Evolutionary conservation across 2,329 filamentous ascomycete species (phyloP), one percentile per base, ranked within the genome.

Genomic region (Aurifilum marmelostoma): DNA sequence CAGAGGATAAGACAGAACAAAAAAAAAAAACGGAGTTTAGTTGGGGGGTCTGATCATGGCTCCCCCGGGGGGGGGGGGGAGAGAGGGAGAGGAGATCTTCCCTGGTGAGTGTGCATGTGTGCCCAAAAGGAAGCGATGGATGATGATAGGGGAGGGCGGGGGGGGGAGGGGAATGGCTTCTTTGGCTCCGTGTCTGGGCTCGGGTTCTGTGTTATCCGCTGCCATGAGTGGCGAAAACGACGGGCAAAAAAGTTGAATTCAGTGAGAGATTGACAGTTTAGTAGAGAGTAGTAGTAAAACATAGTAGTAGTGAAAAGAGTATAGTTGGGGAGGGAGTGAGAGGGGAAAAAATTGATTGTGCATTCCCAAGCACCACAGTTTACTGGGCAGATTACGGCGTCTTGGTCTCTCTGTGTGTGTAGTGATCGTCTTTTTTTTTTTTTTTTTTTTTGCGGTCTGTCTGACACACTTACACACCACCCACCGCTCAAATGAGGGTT

Each of bases 311-410:
- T 47, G 37, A 39, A 12, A n/a, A 39, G 37, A 39, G 37, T 39
- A 4, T 39, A 39, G 37, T 12, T 39, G 34, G n/a, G n/a, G n/a
- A n/a, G n/a, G n/a, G n/a, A n/a, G n/a, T n/a, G n/a, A n/a, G n/a
- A n/a, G n/a, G n/a, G n/a, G n/a, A n/a, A n/a, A 6, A 47, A n/a
- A 47, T 18, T n/a, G n/a, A 47, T 47, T 1, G 16, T 21, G 43
- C 43, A 47, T 47, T 47, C 43, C 43, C 2, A 47, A 47, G 43
- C 43, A n/a, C 18, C 43, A n/a, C 43, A 47, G 43, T n/a, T 43
- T 59, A 67, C 47, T 67, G 66, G 66, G 59, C 34, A 59, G 60
- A 34, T 56, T 63, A 63, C 66, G 66, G 50, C 37, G 29, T 37
- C 29, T n/a, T 27, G 24, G 12, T 12, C 29, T 3, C 34, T 34